These are phyloP conservation scores for Cryphonectria nitschkei DNA, from an alignment of 2,329 filamentous ascomycete species.

Conservation along the genomic window DNA sequence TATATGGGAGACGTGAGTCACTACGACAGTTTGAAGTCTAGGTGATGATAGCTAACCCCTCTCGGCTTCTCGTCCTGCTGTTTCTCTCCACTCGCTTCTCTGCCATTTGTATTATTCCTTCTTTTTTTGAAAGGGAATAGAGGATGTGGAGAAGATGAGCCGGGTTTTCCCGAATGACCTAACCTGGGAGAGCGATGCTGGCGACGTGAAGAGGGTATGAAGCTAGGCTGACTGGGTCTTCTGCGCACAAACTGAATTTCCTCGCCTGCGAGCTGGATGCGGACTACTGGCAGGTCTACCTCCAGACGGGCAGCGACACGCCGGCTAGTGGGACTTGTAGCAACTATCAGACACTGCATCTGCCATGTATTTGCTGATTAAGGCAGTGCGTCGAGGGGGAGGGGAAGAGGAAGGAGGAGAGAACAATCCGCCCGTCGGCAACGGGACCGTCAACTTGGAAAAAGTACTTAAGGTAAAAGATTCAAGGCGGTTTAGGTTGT, in stretches of 20 bases:
- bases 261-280: slow-evolving; percentile 49
- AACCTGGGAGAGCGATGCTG: too few relatives aligned
- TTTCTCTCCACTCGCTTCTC: background rate
- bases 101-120: background rate
- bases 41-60: background rate
- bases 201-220: background rate
- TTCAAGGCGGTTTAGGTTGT: too few relatives aligned
- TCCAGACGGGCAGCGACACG: slow-evolving; percentile 55
- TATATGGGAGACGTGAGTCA: slow-evolving; percentile 46
- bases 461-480: too few relatives aligned
- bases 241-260: slow-evolving; percentile 50
- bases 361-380: slow-evolving; percentile 52
- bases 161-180: too few relatives aligned
- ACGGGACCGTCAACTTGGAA: background rate
- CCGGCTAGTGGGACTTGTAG: slow-evolving; percentile 55
- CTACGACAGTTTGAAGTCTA: too few relatives aligned
- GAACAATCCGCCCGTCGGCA: background rate
- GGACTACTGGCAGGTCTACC: slow-evolving; percentile 53
- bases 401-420: too few relatives aligned
- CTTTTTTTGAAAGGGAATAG: background rate
- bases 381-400: background rate
- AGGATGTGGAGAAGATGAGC: background rate
- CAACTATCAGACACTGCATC: slow-evolving; percentile 58
- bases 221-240: background rate
- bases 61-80: background rate